Conservation (phyloP, 192 early-diverging fungal species). For the Fimicolochytrium jonesii region DNA sequence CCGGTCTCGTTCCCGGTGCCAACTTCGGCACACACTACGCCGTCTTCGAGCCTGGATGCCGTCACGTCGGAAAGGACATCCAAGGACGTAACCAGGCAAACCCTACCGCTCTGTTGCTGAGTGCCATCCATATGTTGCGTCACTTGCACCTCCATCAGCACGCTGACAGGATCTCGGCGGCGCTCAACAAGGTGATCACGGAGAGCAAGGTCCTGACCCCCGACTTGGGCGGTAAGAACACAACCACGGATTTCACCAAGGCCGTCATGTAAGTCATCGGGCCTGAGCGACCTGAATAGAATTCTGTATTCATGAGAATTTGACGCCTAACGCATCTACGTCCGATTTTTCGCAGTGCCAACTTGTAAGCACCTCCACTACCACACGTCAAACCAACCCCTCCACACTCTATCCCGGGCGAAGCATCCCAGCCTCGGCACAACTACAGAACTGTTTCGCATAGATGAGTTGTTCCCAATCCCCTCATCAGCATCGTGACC, state of each 20-base stretch:
- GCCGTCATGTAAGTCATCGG: constrained; percentile 75
- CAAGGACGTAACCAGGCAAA: constrained; percentile 94
- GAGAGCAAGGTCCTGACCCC: constrained; percentile 72
- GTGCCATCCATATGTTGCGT: constrained; percentile 92
- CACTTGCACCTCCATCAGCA: constrained; percentile 86
- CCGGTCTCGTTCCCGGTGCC: constrained; percentile 93
- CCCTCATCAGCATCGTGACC: no score
- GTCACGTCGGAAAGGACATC: constrained; percentile 97
- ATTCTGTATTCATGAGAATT: no score
- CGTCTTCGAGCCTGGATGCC: constrained; percentile 97
- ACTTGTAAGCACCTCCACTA: no score
- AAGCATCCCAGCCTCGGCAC: no score
- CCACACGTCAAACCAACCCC: no score
- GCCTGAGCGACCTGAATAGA: no score
- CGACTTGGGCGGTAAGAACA: constrained; percentile 82
- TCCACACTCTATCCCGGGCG: no score
- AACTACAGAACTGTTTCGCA: no score
- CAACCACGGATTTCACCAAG: constrained; percentile 91
- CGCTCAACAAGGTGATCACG: constrained; percentile 84
- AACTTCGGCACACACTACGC: constrained; percentile 97
- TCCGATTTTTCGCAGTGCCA: no score
- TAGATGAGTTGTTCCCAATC: no score
- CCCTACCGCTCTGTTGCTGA: constrained; percentile 89
- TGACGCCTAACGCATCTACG: no score
- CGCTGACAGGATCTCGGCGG: constrained; percentile 86